Conservation (phyloP, 805 yeast species). For the Soucietia sequanensis region DNA sequence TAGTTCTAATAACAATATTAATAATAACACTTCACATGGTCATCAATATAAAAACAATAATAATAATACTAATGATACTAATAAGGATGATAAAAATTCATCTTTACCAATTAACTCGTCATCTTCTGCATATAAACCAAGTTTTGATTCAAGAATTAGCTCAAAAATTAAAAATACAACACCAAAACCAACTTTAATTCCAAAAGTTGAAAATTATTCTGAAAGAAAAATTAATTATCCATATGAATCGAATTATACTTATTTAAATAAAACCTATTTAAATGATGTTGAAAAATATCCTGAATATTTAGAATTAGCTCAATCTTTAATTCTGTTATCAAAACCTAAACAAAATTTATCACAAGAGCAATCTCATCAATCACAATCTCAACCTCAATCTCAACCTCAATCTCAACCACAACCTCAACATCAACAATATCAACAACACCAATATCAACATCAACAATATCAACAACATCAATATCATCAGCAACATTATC, state of each 20-base stretch:
- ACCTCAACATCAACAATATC: constrained; percentile 2
- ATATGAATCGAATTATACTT: constrained; percentile 51
- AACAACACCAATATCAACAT: constrained; percentile 3
- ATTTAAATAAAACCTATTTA: constrained; percentile 47
- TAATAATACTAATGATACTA: not conserved
- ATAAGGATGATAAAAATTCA: no score
- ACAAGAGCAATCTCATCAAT: constrained; percentile 2
- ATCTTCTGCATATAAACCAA: constrained; percentile 22
- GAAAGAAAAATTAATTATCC: constrained; percentile 49
- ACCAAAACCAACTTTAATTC: constrained; percentile 15
- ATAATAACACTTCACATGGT: no score
- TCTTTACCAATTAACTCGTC: constrained; percentile 3
- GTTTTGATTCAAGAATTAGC: constrained; percentile 37
- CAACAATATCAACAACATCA: constrained; percentile 4
- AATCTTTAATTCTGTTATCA: constrained; percentile 37
- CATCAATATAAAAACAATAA: constrained; percentile 6
- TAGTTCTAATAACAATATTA: constrained; percentile 6
- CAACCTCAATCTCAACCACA: constrained; percentile 4
- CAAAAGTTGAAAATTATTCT: constrained; percentile 15
- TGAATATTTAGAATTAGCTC: constrained; percentile 48
- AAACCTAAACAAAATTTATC: no score
- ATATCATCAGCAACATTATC: no score
- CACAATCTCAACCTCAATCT: constrained; percentile 3
- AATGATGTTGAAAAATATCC: constrained; percentile 49
- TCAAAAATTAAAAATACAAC: constrained; percentile 17